Percentiles rank a stretch among this genome's conserved stretches.
These are phyloP conservation scores for Tylopilus sp. DNA, from an alignment of 768 basidiomycete genomes.

Conservation along the genomic window DNA sequence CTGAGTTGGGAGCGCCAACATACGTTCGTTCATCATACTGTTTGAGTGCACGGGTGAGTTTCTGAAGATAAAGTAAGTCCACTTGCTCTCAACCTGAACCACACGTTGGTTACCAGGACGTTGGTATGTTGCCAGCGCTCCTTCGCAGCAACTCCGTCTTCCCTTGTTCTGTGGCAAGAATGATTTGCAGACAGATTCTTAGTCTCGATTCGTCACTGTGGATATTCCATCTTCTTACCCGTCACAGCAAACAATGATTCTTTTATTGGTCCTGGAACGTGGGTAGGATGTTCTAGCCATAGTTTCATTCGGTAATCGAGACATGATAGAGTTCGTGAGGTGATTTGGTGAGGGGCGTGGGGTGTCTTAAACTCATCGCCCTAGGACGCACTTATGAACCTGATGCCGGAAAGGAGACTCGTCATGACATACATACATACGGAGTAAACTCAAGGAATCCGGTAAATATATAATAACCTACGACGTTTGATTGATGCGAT, in stretches of 20 bases:
- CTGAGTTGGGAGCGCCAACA: constrained; percentile 1
- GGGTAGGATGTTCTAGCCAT: neutral
- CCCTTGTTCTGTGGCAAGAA: constrained; percentile 55
- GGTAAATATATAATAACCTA: no score
- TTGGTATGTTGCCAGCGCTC: constrained; percentile 55
- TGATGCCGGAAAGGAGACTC: no score
- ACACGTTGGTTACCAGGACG: constrained; percentile 41
- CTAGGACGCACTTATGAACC: no score
- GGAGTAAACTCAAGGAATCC: no score
- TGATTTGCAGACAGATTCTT: no score
- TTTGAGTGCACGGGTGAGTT: constrained; percentile 50
- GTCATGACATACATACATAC: no score
- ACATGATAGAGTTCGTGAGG: no score
- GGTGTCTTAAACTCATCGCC: no score
- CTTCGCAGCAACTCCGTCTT: constrained; percentile 52
- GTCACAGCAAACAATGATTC: constrained; percentile 73
- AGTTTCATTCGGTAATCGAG: neutral
- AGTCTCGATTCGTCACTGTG: neutral
- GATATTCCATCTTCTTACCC: constrained; percentile 48
- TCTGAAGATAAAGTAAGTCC: constrained; percentile 32
- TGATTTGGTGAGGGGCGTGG: no score
- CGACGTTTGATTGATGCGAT: no score
- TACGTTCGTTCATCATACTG: constrained; percentile 44
- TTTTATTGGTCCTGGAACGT: constrained; percentile 40
- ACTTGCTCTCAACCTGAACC: neutral